Evolutionary conservation across 352 stramenopile species (phyloP).

Genomic region (Phytopythium aichiense): DNA sequence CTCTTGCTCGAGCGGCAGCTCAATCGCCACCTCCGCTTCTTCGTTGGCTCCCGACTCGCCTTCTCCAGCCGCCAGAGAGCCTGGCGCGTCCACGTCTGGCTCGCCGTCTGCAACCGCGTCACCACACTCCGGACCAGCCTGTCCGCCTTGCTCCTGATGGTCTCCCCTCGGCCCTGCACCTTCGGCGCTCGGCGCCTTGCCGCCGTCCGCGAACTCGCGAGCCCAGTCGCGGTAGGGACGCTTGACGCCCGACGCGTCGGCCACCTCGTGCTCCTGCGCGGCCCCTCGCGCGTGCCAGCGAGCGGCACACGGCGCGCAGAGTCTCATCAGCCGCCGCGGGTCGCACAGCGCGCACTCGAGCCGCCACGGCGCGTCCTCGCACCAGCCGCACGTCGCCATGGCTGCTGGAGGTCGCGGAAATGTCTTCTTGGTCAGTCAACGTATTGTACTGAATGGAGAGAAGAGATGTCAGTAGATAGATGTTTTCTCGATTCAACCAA

Average conservation of each 20-base stretch:
- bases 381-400: slow-evolving; percentile 29
- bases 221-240: neutral
- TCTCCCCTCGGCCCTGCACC: neutral
- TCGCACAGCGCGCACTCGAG: slow-evolving; percentile 35
- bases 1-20: neutral
- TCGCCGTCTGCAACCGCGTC: neutral
- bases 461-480: no score
- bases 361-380: slow-evolving; percentile 18
- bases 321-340: slow-evolving; percentile 22
- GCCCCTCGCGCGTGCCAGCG: slow-evolving; percentile 40
- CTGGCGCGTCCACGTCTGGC: neutral
- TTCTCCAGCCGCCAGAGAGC: neutral
- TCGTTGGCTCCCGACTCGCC: neutral
- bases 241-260: slow-evolving; percentile 13
- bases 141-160: no score
- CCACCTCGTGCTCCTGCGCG: slow-evolving; percentile 26
- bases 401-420: no score
- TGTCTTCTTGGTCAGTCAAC: no score
- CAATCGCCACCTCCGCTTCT: neutral
- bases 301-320: slow-evolving; percentile 24
- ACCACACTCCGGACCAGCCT: no score
- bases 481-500: no score
- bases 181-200: no score
- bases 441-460: no score
- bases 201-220: neutral